Base-by-base conservation (phyloP, 164 flowering plant species). In the Echeveria elegans region DNA sequence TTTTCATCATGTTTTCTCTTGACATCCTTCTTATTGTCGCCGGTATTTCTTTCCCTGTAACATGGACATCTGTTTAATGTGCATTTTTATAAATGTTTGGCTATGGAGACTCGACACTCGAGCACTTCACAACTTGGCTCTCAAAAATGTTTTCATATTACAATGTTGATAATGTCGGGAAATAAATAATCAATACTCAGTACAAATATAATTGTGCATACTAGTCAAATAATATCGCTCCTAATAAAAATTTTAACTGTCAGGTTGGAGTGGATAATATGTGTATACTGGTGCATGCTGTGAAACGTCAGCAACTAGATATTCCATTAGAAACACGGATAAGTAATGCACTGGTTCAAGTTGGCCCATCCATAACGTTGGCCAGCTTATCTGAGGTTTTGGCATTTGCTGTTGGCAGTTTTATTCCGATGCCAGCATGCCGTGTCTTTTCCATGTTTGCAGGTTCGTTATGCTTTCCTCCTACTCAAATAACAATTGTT, bases 361-460 rank as follows among this genome's bases (percentile, higher is more conserved):
- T 93, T 70, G 98, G 98, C 59, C 98, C 98, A 70, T 93, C 97
- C 61, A 93, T 93, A 64, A 93, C 98, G 65, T 84, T 93, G 67
- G 98, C 97, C 67, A 93, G 98, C 80, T 66, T 90, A 34, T 82
- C 97, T 53, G 97, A 90, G 79, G 97, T 90, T 68, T 72, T 95
- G 67, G 99, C 98, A 52, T 95, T 95, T 84, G 97, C 99, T 16
- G 97, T 90, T 77, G 99, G 97, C 75, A 82, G 86, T 78, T 90
- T 95, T 72, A 95, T 95, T 70, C 88, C 97, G 11, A 92, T 95
- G 98, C 99, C 99, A 40, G 99, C 99, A 60, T 85, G 92, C 72
- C 97, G 97, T 59, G 92, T 92, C 32, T 95, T 95, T 74, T 95
- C 99, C 68, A 95, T 95, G 99, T 92, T 92, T 81, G 98, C 99